Percentiles rank a stretch among this genome's conserved stretches.
Evolutionary conservation across 108 stramenopile genomes (phyloP).

Genomic region (Skeletonema costatum): DNA sequence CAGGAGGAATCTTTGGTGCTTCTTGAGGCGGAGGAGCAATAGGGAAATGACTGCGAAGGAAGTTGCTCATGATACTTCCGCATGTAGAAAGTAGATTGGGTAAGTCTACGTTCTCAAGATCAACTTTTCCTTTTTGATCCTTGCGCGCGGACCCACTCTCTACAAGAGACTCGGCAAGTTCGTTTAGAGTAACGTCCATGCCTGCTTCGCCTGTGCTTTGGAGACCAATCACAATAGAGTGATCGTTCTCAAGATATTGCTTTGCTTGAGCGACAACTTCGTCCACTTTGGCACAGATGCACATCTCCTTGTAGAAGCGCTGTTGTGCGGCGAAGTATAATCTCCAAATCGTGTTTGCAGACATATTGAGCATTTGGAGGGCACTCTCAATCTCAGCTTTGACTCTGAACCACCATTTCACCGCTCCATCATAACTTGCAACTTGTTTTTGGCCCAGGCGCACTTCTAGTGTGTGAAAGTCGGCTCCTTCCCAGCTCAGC

Average conservation of each 20-base stretch:
- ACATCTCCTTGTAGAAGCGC: constrained; percentile 80
- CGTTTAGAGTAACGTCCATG: constrained; percentile 52
- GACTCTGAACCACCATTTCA: constrained; percentile 61
- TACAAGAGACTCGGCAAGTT: constrained; percentile 23
- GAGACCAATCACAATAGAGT: constrained; percentile 78
- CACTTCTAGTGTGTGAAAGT: constrained; percentile 68
- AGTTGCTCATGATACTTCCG: constrained; percentile 40
- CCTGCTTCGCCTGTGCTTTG: constrained; percentile 82
- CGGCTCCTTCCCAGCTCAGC: constrained; percentile 77
- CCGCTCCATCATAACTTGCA: constrained; percentile 59
- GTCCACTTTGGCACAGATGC: constrained; percentile 77
- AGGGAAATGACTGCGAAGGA: constrained; percentile 58
- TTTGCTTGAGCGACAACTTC: constrained; percentile 54
- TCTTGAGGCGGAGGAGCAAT: constrained; percentile 45
- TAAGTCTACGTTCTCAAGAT: constrained; percentile 36
- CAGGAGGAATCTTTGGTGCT: constrained; percentile 38
- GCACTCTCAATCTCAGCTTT: constrained; percentile 47
- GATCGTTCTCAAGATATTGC: constrained; percentile 49
- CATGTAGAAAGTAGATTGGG: constrained; percentile 45
- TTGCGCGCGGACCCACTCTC: constrained; percentile 7
- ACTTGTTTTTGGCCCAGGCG: constrained; percentile 43
- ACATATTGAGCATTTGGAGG: constrained; percentile 39
- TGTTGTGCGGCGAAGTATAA: constrained; percentile 13
- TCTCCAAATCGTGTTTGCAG: constrained; percentile 45
- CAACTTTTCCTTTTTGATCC: constrained; percentile 17